Evolutionary conservation across 352 stramenopile genomes (phyloP), one percentile per base, ranked within the genome.

Genomic region (Pythium periplocum): DNA sequence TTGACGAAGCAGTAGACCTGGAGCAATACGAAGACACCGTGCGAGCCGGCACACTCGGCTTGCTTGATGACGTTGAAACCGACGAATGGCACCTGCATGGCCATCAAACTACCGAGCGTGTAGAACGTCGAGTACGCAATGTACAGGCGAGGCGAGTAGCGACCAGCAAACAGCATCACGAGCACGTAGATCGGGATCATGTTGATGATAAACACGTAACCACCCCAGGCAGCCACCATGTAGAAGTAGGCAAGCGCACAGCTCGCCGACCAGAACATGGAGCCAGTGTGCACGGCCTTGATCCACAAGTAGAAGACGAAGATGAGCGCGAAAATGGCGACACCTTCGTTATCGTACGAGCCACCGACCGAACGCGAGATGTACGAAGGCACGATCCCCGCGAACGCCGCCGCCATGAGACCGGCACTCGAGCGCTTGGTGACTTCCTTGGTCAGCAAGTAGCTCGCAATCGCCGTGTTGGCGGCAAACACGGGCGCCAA

Each of bases 131-230:
- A 98, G 76, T 99, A 99, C 6, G 97, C 90, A 48, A 92, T 87
- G 83, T 99, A 98, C 6, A 99, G 64, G 32, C 95, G 88, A 42
- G 79, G 83, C n/a, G 90, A 94, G 68, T 97, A 97, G 41, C 95
- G 79, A 31, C 95, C 95, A 7, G 95, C 69, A 37, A 98, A 68
- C 32, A 99, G 77, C 63, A 99, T 87, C 42, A 90, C 68, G 9
- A 97, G 68, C 38, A 97, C 93, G 78, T 99, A 97, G 51, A 98
- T 94, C 37, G 93, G 96, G 55, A 99, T 94, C 63, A 99, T 90
- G 78, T 99, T 99, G 70, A 99, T 93, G 54, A 99, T 98, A 75
- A 99, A 99, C 12, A 99, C 90, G 75, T 98, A 99, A 37, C 96
- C 96, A 50, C 96, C 96, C 96, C 96, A 99, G 5, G 93, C 86